Evolutionary conservation across 176 grass and related monocot species (phyloP).

Genomic region (Phyllostachys edulis): DNA sequence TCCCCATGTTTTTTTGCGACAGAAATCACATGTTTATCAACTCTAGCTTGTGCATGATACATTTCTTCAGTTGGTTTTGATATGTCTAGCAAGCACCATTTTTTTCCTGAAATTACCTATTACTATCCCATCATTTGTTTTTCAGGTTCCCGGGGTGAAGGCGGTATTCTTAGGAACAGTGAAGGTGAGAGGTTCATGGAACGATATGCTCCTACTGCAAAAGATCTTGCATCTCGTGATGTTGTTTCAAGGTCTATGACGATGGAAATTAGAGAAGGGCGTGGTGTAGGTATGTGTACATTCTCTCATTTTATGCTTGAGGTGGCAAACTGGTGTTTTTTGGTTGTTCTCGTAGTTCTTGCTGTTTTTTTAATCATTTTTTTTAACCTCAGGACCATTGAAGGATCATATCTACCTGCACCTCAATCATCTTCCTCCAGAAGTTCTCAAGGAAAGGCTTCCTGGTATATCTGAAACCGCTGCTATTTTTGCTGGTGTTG

Average conservation of each 20-base stretch:
- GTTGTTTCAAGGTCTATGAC: conserved; percentile 88
- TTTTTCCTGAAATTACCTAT: background rate
- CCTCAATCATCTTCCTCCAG: conserved; percentile 69
- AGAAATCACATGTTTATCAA: background rate
- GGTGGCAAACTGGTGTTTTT: background rate
- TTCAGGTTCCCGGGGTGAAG: conserved; percentile 80
- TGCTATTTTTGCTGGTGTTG: conserved; percentile 95
- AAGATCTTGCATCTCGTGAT: conserved; percentile 82
- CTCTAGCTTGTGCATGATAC: conserved; percentile 11
- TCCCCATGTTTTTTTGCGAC: background rate
- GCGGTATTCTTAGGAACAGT: conserved; percentile 83
- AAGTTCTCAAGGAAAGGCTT: conserved; percentile 89
- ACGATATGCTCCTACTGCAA: conserved; percentile 72
- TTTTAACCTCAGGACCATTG: conserved; percentile 51
- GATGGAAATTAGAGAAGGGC: conserved; percentile 80
- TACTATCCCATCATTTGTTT: background rate
- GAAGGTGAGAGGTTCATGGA: conserved; percentile 92
- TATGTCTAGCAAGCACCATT: background rate
- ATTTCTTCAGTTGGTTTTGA: conserved; percentile 4
- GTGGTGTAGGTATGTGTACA: conserved; percentile 57
- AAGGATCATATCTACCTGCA: conserved; percentile 97
- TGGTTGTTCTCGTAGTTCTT: conserved; percentile 1
- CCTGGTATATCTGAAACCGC: conserved; percentile 98
- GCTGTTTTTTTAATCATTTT: background rate
- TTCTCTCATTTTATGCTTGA: conserved; percentile 9